Evolutionary conservation across 176 grass and related monocot genomes (phyloP), one percentile per base, ranked within the genome.

Genomic region (Secale cereale): DNA sequence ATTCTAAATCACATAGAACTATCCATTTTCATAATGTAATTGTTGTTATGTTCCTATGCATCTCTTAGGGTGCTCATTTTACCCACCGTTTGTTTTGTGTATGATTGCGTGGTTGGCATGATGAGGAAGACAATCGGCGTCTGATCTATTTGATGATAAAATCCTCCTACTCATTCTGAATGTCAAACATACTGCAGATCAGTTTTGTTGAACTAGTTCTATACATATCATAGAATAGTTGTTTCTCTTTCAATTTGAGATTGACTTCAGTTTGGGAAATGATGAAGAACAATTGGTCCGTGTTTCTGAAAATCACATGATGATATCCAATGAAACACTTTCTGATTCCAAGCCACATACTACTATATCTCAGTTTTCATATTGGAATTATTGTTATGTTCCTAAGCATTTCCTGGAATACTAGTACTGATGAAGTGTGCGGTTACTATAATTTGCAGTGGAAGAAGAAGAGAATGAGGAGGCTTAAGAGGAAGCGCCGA

Each of bases 401-500:
- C 22, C 14, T 46, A 15, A 0, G 3, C 43, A 46, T 46, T 3
- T 46, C 43, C 43, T 3, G 8, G 40, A 41, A 8, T 12, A 41
- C 0, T 9, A 10, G 17, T 22, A 3, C 17, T 56, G 0, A 56
- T 56, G 52, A 54, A 6, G 1, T 16, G 0, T 16, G 16, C 8
- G 11, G 8, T 43, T 5, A 8, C 8, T 45, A 0, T 2, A 12
- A 17, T 16, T 28, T 3, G 4, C 83, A 97, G 94, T 97, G 91
- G 94, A 97, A 97, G 94, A 93, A 97, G 87, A 97, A 97, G 94
- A 89, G 91, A 69, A 97, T 97, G 94, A 93, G 91, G 91, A 80
- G 94, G 78, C 91, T 91, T 31, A 97, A 97, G 91, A 90, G 91
- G 89, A 97, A 97, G 91, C 91, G 94, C 76, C 86, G 91, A 90